These are phyloP conservation scores for Aspergillus candidus DNA, from an alignment of 2,329 filamentous ascomycete genomes.

Conservation along the genomic window DNA sequence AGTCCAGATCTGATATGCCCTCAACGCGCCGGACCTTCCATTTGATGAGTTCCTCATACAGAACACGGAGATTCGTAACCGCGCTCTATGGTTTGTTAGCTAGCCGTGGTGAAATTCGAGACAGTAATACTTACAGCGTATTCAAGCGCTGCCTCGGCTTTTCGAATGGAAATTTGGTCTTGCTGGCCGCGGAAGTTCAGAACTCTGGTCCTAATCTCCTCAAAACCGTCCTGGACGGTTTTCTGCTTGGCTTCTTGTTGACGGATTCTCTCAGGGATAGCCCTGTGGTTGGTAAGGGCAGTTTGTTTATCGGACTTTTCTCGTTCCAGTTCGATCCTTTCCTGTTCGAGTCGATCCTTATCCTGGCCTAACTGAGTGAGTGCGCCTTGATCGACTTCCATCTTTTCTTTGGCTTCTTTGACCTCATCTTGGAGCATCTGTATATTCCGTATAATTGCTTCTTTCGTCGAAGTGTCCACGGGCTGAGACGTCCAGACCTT, in stretches of 20 bases:
- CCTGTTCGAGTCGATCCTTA: slow-evolving; percentile 23
- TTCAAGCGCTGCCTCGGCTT: slow-evolving; percentile 50
- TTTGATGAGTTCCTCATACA: slow-evolving; percentile 61
- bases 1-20: slow-evolving; percentile 70
- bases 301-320: slow-evolving; percentile 65
- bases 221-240: slow-evolving; percentile 35
- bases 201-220: slow-evolving; percentile 44
- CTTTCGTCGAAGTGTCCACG: slow-evolving; percentile 56
- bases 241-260: slow-evolving; percentile 44
- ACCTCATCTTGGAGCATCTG: slow-evolving; percentile 40
- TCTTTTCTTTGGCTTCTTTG: slow-evolving; percentile 21
- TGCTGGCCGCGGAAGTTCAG: slow-evolving; percentile 48
- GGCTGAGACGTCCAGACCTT: slow-evolving; percentile 71
- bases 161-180: slow-evolving; percentile 52
- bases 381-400: slow-evolving; percentile 25
- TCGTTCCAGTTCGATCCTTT: slow-evolving; percentile 36
- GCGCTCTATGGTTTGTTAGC: slow-evolving; percentile 40
- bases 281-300: slow-evolving; percentile 58
- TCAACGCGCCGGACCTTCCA: slow-evolving; percentile 68
- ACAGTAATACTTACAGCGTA: slow-evolving; percentile 45
- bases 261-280: slow-evolving; percentile 67
- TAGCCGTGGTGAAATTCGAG: neutral
- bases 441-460: slow-evolving; percentile 51
- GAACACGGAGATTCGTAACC: slow-evolving; percentile 56
- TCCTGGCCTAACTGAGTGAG: slow-evolving; percentile 19